These are phyloP conservation scores for Leishmania gerbilli DNA, from an alignment of 208 protist species.

Conservation along the genomic window DNA sequence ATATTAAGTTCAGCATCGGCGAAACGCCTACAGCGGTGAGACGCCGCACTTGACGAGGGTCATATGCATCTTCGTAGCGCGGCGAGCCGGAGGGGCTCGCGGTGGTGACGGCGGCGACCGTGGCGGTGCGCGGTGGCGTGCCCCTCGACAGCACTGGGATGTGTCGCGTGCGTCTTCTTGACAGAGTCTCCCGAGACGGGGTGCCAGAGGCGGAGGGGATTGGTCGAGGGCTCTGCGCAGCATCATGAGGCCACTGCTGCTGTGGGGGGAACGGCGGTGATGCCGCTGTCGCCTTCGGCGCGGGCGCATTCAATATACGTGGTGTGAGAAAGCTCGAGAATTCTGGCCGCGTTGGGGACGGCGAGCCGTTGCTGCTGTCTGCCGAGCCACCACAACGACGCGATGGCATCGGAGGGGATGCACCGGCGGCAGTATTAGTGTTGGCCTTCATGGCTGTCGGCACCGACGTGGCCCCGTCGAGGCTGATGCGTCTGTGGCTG, in stretches of 20 bases:
- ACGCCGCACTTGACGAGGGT: background rate
- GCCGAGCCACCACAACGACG: background rate
- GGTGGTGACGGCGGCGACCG: background rate
- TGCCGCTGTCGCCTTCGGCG: background rate
- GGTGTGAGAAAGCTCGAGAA: slow-evolving; percentile 2
- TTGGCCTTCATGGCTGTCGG: background rate
- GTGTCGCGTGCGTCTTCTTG: background rate
- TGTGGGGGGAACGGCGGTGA: background rate
- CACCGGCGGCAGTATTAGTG: background rate
- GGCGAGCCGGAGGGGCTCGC: background rate
- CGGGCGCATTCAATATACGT: background rate
- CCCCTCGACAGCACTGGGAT: background rate
- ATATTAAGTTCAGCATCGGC: background rate
- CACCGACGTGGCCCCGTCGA: background rate
- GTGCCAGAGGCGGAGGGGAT: background rate
- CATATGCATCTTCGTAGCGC: background rate
- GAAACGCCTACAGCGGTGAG: background rate
- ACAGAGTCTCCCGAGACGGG: background rate
- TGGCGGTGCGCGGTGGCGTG: slow-evolving; percentile 1
- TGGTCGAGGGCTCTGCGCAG: background rate
- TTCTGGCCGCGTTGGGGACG: slow-evolving; percentile 4
- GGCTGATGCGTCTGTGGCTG: background rate
- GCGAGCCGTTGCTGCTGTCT: slow-evolving; percentile 1
- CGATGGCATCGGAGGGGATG: slow-evolving; percentile 3
- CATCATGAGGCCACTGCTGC: background rate